Base-by-base conservation (phyloP, 768 basidiomycete species). In the Mycena amicta region DNA sequence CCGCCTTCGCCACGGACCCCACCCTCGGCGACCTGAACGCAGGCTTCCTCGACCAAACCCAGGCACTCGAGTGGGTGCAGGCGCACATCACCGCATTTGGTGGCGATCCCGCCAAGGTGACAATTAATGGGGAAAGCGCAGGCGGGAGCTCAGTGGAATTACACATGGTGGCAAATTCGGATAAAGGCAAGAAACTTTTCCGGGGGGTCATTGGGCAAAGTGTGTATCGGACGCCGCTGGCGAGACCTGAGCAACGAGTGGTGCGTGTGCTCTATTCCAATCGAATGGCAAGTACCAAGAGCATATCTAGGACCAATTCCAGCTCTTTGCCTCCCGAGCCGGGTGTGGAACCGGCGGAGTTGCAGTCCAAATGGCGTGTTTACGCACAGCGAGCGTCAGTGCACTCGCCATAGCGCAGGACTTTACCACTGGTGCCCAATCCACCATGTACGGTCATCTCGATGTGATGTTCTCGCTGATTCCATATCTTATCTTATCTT, bases 21-120 rank as follows among this genome's bases (percentile, higher is more conserved):
- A 53, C 59, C 0, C 64, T 75, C 25, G 83, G 80, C 0, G 82
- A 85, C 63, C 68, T 81, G 53, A 85, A 86, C 53, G 80, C 72
- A 5, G 83, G 83, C 3, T 80, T 84, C 70, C 66, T 71, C 20
- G 88, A 88, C 69, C 85, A 89, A 66, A 81, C 85, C 1, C 72
- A 81, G 52, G 86, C 84, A 4, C 67, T 91, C 22, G 70, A 78
- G 66, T 91, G 88, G 88, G 80, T 89, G 0, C 78, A 87, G 55
- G 68, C 77, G 41, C 76, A 89, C 65, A 86, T 90, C 56, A 70
- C 64, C 26, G 75, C 77, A 16, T 91, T 89, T 62, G 88, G 88
- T 6, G 89, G 89, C 15, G 78, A 90, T 67, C 80, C 83, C 0
- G 50, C 57, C 1, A 82, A 79, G 55, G 84, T 84, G 16, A 82